A percentile compares a stretch with the other conserved stretches of the same genome.
Conservation (phyloP, 495 filamentous ascomycete genomes). For the Penicillium egyptiacum region DNA sequence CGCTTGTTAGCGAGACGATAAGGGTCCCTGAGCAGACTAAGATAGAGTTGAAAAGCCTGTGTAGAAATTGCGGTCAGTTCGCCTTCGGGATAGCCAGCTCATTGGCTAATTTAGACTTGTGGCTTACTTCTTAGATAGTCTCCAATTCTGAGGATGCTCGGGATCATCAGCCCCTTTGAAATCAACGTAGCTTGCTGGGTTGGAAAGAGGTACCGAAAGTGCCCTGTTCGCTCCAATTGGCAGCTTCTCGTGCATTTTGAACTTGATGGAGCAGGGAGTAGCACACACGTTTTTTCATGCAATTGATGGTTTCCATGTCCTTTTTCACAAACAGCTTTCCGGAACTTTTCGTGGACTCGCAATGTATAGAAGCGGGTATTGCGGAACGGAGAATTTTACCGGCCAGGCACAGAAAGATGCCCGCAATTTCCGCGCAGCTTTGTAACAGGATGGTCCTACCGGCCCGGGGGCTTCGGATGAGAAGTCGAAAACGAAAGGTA, state of each 20-base stretch:
- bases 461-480: not conserved
- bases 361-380: not conserved
- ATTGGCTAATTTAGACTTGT: conserved; percentile 11
- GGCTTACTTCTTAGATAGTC: conserved; percentile 30
- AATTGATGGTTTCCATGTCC: not conserved
- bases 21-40: conserved; percentile 53
- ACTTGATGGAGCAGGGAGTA: not conserved
- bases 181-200: conserved; percentile 47
- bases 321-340: not conserved
- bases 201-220: conserved; percentile 44
- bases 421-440: not conserved
- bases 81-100: not conserved
- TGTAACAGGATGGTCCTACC: not conserved
- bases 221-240: conserved; percentile 36
- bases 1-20: conserved; percentile 51
- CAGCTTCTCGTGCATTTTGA: conserved; percentile 17
- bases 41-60: conserved; percentile 29
- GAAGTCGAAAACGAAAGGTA: not conserved
- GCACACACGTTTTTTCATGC: not conserved
- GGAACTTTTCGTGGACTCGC: not conserved
- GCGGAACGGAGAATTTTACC: not conserved
- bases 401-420: not conserved
- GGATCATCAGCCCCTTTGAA: conserved; percentile 54
- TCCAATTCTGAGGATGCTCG: conserved; percentile 55
- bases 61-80: not conserved